Conservation (phyloP, 305 asterid species). For the Stenogyne calaminthoides region DNA sequence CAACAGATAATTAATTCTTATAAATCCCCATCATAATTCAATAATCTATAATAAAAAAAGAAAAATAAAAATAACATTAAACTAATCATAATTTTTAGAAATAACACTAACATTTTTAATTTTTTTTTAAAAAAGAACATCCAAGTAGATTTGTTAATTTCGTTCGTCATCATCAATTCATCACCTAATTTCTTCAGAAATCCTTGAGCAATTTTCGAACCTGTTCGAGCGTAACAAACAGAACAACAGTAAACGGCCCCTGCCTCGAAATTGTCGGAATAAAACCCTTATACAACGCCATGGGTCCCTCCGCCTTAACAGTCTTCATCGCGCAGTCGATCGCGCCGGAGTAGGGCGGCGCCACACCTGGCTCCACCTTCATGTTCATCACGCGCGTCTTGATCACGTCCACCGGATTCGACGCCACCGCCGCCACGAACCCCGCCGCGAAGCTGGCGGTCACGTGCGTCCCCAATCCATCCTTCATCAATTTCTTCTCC, state of each 20-base stretch:
- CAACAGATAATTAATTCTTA: background rate
- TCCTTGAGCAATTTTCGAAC: slow-evolving; percentile 84
- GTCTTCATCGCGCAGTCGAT: slow-evolving; percentile 93
- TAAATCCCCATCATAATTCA: background rate
- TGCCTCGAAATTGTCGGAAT: slow-evolving; percentile 91
- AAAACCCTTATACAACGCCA: slow-evolving; percentile 89
- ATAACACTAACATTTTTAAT: background rate
- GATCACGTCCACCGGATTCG: slow-evolving; percentile 92
- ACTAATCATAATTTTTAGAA: background rate
- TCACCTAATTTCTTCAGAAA: slow-evolving; percentile 39
- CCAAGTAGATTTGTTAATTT: background rate
- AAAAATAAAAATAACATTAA: background rate
- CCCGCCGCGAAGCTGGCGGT: slow-evolving; percentile 96
- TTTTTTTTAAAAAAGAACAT: background rate
- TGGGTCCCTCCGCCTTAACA: slow-evolving; percentile 76
- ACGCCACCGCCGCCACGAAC: slow-evolving; percentile 83
- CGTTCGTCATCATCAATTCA: slow-evolving; percentile 51
- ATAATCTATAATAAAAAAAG: background rate
- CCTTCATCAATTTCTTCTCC: slow-evolving; percentile 57
- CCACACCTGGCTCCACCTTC: slow-evolving; percentile 77
- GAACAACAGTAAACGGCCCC: slow-evolving; percentile 92
- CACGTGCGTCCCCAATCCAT: slow-evolving; percentile 88
- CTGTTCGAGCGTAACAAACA: slow-evolving; percentile 92
- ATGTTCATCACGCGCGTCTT: slow-evolving; percentile 95
- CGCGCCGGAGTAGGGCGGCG: slow-evolving; percentile 77